Conservation (phyloP, 768 basidiomycete species). For the Suillus cothurnatus region DNA sequence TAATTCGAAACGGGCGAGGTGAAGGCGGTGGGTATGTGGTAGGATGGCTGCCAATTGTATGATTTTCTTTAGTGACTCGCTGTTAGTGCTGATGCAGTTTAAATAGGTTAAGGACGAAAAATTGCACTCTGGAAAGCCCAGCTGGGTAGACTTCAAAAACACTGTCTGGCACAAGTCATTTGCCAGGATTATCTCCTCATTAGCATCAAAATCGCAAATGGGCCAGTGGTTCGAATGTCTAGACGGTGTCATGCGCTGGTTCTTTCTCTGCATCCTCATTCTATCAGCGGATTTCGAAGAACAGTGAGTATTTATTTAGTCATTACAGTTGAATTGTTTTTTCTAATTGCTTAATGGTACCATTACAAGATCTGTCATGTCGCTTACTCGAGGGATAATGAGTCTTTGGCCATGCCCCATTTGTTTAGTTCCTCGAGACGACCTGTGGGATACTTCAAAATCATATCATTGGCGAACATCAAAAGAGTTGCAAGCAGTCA, state of each 20-base stretch:
- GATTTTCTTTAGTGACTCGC: constrained; percentile 4
- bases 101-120: constrained; percentile 11
- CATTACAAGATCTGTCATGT: constrained; percentile 34
- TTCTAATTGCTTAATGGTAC: not conserved
- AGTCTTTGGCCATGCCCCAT: constrained; percentile 32
- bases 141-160: constrained; percentile 15
- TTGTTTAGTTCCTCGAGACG: constrained; percentile 32
- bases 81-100: constrained; percentile 11
- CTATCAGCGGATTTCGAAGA: constrained; percentile 48
- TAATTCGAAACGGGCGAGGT: constrained; percentile 36
- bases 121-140: constrained; percentile 5
- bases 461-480: constrained; percentile 19
- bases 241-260: constrained; percentile 26
- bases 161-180: constrained; percentile 18
- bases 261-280: constrained; percentile 36
- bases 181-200: constrained; percentile 7
- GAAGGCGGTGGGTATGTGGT: constrained; percentile 38
- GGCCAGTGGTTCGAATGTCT: constrained; percentile 27
- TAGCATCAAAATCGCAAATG: constrained; percentile 7
- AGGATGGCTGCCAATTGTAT: constrained; percentile 42
- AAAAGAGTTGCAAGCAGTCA: constrained; percentile 8
- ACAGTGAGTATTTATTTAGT: constrained; percentile 34
- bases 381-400: constrained; percentile 32
- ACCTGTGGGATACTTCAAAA: constrained; percentile 15
- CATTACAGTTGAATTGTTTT: not conserved